Base-by-base conservation (phyloP, 768 basidiomycete species). In the Plicaturopsis crispa region DNA sequence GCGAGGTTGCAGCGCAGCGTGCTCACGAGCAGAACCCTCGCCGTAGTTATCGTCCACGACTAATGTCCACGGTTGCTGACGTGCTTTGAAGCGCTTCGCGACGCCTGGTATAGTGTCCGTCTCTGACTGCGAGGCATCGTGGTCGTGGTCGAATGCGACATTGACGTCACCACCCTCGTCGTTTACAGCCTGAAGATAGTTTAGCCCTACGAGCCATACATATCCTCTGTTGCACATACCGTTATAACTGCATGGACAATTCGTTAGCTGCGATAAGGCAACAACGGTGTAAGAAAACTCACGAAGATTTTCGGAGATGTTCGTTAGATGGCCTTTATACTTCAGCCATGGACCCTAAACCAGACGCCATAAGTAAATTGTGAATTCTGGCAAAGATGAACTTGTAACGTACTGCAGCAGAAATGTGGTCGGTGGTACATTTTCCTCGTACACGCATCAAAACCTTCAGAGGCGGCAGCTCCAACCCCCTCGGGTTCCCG, bases 341-440 rank as follows among this genome's bases (percentile, higher is more conserved):
- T 97, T 97, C 47, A 99, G 65, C 96, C 96, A 99, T 23, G 92
- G 89, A 2, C 96, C 96, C 85, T 88, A 51, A 17, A 39, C 31
- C 43, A 17, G 28, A 43, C n/a, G n/a, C n/a, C n/a, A n/a, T n/a
- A 42, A 28, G 26, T 31, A 24, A 19, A 46, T 20, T 35, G 23
- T 39, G 23, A 40, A 17, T 12, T 24, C 16, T 21, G 22, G 5
- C 24, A n/a, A 4, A 23, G 22, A 31, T 33, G 35, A 16, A 12
- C 22, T 8, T n/a, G 28, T 4, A 13, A 63, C 80, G 36, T 49
- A 87, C 86, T 22, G 96, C 96, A 26, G 96, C 96, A 23, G 88
- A 92, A 41, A 98, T 99, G 55, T 98, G 96, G 53, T 99, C 96
- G 13, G 96, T 99, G 10, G 96, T 99, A 59, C 96, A 99, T 63